These are phyloP conservation scores for Cutaneotrichosporon spelunceum DNA, from an alignment of 1,284 basidiomycete species.

Conservation along the genomic window DNA sequence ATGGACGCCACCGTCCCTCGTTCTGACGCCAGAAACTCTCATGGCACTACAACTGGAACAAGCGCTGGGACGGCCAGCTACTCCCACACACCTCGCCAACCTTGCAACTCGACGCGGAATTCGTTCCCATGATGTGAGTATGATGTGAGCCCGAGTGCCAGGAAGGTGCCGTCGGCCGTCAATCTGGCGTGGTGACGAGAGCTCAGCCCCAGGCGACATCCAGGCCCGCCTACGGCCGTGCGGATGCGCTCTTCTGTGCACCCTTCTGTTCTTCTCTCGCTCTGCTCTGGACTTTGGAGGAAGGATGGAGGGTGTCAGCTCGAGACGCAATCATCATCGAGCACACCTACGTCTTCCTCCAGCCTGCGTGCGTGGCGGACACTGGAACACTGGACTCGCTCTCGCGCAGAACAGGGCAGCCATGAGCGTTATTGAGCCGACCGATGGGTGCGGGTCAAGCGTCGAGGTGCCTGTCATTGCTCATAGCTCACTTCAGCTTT, in stretches of 20 bases:
- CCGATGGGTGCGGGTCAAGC: not conserved
- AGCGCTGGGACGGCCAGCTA: slow-evolving; percentile 36
- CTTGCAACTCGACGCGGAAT: slow-evolving; percentile 41
- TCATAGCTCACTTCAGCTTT: slow-evolving; percentile 29
- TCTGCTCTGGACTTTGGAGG: too few relatives aligned
- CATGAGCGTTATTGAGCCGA: not conserved
- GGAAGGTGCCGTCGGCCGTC: not conserved
- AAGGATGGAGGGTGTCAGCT: too few relatives aligned
- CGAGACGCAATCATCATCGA: too few relatives aligned
- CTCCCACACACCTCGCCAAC: slow-evolving; percentile 34
- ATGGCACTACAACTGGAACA: slow-evolving; percentile 52
- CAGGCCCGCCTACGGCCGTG: not conserved
- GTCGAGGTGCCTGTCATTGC: not conserved
- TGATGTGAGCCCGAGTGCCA: not conserved
- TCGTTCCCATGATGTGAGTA: slow-evolving; percentile 48
- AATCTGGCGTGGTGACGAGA: not conserved
- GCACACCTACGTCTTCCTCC: not conserved
- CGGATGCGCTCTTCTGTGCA: not conserved
- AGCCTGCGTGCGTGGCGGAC: not conserved
- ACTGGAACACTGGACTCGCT: not conserved
- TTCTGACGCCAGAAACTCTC: slow-evolving; percentile 24
- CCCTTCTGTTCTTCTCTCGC: not conserved
- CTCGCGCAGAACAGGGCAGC: not conserved
- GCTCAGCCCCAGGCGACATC: not conserved
- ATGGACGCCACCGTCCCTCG: not conserved